phyloP scores from a whole-genome alignment of 2,329 filamentous ascomycete species.

The Xylaria sp. region DNA sequence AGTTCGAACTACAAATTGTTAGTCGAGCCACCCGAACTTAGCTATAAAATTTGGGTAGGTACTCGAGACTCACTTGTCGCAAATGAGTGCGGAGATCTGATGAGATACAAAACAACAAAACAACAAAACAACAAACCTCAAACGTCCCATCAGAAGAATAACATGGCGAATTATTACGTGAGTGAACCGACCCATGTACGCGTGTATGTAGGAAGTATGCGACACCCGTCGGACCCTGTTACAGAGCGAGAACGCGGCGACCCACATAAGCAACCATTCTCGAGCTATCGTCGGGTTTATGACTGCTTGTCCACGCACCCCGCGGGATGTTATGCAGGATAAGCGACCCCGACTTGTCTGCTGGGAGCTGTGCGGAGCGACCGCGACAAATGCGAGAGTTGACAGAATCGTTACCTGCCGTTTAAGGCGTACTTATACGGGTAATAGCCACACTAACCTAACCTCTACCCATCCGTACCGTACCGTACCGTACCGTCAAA shows the following conservation, averaged over 20 bases:
- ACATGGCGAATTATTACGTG: not conserved
- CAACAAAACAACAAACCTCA: not conserved
- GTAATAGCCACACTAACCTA: too few relatives aligned
- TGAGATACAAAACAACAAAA: not conserved
- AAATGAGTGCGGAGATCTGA: not conserved
- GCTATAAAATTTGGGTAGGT: too few relatives aligned
- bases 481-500: too few relatives aligned
- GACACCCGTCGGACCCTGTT: too few relatives aligned
- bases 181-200: too few relatives aligned
- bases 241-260: not conserved
- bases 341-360: slow-evolving; percentile 22
- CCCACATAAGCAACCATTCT: slow-evolving; percentile 12
- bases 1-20: slow-evolving; percentile 4
- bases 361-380: not conserved
- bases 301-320: slow-evolving; percentile 15
- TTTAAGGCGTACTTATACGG: too few relatives aligned
- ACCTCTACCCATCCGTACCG: too few relatives aligned
- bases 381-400: not conserved
- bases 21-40: not conserved
- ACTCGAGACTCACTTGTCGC: too few relatives aligned
- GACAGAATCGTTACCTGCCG: not conserved
- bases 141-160: too few relatives aligned
- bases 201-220: too few relatives aligned
- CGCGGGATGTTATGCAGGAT: slow-evolving; percentile 26
- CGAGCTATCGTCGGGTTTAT: slow-evolving; percentile 8